phyloP scores from a whole-genome alignment of 345 rosid genomes.

The Xanthoceras sorbifolium region DNA sequence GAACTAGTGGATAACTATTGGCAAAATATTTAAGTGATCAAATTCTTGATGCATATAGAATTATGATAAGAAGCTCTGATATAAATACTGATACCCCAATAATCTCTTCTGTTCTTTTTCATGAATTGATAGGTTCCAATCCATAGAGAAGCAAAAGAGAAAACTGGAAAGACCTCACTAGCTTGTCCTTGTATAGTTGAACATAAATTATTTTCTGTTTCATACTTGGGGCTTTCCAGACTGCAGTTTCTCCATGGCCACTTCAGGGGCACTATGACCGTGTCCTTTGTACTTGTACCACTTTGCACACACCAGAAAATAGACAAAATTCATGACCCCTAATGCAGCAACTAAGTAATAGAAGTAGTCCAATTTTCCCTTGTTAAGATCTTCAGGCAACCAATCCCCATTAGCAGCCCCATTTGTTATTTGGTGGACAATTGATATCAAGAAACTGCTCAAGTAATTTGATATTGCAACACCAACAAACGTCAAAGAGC shows the following conservation, averaged over 20 bases:
- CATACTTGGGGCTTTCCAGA: constrained; percentile 2
- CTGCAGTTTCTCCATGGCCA: constrained; percentile 6
- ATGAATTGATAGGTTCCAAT: background rate
- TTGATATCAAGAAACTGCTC: constrained; percentile 36
- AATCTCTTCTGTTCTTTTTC: background rate
- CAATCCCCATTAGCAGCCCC: constrained; percentile 28
- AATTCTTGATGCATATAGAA: no score
- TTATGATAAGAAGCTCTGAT: no score
- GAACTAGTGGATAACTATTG: no score
- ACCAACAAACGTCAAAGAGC: constrained; percentile 36
- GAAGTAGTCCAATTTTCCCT: constrained; percentile 44
- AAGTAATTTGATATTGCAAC: constrained; percentile 38
- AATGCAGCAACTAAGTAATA: constrained; percentile 45
- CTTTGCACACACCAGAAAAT: constrained; percentile 39
- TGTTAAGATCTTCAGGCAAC: constrained; percentile 50
- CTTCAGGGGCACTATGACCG: background rate
- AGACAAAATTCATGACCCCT: constrained; percentile 28
- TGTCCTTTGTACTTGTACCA: constrained; percentile 44
- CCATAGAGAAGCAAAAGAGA: background rate
- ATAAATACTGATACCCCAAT: background rate
- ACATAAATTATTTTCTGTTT: background rate
- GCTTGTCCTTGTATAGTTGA: background rate
- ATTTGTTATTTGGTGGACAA: constrained; percentile 30
- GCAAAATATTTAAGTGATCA: no score
- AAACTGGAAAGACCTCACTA: background rate